A percentile compares a stretch with the other conserved stretches of the same genome.
Conservation (phyloP, 352 stramenopile genomes). For the Pythium sp. region DNA sequence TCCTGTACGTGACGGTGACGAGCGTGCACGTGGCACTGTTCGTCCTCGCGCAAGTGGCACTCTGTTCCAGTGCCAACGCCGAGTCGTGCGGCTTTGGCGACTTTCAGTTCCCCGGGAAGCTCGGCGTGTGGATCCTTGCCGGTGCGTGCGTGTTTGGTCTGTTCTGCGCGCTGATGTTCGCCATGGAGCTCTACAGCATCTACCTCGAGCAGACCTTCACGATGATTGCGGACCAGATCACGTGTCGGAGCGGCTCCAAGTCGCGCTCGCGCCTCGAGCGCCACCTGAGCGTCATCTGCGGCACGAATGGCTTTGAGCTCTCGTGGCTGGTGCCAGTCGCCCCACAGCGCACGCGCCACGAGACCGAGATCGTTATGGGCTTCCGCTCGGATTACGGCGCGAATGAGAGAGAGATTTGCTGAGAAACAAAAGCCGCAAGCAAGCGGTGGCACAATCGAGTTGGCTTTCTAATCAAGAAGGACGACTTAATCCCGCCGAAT, state of each 20-base stretch:
- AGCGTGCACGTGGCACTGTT: conserved; percentile 56
- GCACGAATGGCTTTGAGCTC: conserved; percentile 58
- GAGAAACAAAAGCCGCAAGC: conserved; percentile 4
- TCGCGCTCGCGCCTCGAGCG: conserved; percentile 58
- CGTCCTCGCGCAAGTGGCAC: conserved; percentile 44
- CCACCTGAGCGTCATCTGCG: conserved; percentile 74
- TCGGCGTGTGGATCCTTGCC: conserved; percentile 66
- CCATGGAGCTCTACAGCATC: conserved; percentile 81
- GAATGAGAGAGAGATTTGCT: conserved; percentile 26
- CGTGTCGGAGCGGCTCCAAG: conserved; percentile 53
- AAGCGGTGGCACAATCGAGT: background rate
- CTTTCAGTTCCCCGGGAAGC: conserved; percentile 50
- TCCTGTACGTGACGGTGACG: conserved; percentile 70
- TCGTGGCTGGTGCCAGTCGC: conserved; percentile 65
- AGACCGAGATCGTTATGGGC: conserved; percentile 63
- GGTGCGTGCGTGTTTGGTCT: conserved; percentile 68
- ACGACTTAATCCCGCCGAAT: background rate
- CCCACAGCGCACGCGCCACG: conserved; percentile 38
- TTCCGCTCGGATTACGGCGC: conserved; percentile 28
- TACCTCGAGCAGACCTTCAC: conserved; percentile 52
- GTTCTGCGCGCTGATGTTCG: conserved; percentile 75
- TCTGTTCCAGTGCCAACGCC: conserved; percentile 26
- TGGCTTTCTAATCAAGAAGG: background rate
- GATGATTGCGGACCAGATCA: conserved; percentile 54
- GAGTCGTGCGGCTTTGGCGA: conserved; percentile 63